Evolutionary conservation across 2,329 filamentous ascomycete species (phyloP).

Genomic region (Colletotrichum coccodes): DNA sequence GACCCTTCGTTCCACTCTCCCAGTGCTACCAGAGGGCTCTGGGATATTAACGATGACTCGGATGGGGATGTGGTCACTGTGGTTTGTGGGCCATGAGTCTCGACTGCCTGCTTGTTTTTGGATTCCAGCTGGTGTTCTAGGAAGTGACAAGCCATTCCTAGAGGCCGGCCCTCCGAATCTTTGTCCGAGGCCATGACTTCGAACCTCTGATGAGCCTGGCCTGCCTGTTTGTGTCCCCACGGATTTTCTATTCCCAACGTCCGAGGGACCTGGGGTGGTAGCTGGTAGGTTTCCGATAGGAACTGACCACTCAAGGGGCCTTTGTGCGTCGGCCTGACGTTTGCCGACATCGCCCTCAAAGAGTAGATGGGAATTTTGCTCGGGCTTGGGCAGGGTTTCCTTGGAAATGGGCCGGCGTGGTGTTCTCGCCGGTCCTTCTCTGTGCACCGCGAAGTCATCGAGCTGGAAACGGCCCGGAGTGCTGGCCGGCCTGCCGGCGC

Average conservation of each 20-base stretch:
- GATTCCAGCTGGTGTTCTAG: neutral
- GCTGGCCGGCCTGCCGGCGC: constrained; percentile 6
- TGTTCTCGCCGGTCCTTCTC: neutral
- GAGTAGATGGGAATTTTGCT: neutral
- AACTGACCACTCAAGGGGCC: neutral
- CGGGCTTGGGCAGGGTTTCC: neutral
- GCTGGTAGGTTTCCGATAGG: neutral
- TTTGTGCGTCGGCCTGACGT: too few relatives aligned
- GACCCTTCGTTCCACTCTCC: constrained; percentile 3
- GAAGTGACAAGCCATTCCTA: neutral
- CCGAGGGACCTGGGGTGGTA: neutral
- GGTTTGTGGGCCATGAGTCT: constrained; percentile 35
- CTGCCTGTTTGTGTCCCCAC: neutral
- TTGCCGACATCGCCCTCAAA: neutral
- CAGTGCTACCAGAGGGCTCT: constrained; percentile 38
- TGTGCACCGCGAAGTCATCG: neutral
- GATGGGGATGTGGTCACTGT: constrained; percentile 51
- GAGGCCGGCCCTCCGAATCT: neutral
- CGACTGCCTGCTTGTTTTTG: neutral
- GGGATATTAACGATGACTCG: constrained; percentile 41
- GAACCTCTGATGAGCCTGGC: neutral
- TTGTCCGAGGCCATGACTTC: neutral
- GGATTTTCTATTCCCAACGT: neutral
- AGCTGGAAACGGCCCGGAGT: constrained; percentile 8
- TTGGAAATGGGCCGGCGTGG: neutral